phyloP scores from a whole-genome alignment of 1,139 yeast genomes.

The Yamadazyma triangularis region DNA sequence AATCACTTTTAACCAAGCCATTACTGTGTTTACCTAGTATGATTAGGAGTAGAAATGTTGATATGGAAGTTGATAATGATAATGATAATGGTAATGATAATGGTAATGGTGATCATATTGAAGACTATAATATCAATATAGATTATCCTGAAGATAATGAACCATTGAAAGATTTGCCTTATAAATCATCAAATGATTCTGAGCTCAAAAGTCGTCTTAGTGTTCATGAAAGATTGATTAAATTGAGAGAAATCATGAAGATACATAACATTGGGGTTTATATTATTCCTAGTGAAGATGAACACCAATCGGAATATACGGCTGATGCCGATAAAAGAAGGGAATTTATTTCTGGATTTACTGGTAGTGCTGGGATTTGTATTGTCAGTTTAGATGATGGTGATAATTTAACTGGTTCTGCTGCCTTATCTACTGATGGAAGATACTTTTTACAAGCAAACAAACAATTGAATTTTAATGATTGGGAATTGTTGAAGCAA shows the following conservation, averaged over 20 bases:
- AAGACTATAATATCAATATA: conserved; percentile 5
- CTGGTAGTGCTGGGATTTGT: conserved; percentile 57
- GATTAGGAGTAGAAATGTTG: neutral
- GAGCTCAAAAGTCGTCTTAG: conserved; percentile 5
- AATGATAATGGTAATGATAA: too few relatives aligned
- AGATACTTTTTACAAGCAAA: conserved; percentile 50
- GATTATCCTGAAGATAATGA: conserved; percentile 19
- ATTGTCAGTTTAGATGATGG: conserved; percentile 40
- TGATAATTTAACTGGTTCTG: conserved; percentile 28
- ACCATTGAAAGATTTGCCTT: conserved; percentile 25
- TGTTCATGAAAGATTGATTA: conserved; percentile 21
- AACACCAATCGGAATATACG: conserved; percentile 54
- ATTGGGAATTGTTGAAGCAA: conserved; percentile 38
- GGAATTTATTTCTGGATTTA: conserved; percentile 48
- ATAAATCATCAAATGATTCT: conserved; percentile 7
- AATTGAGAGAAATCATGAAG: conserved; percentile 39
- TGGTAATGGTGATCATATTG: too few relatives aligned
- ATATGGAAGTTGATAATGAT: neutral
- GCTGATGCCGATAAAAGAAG: conserved; percentile 48
- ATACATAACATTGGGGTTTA: conserved; percentile 43
- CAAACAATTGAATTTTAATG: conserved; percentile 29
- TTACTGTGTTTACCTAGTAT: conserved; percentile 21
- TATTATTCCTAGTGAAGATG: conserved; percentile 57
- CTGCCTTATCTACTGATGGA: conserved; percentile 54
- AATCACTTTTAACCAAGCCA: conserved; percentile 18